Percentiles rank a stretch among this genome's conserved stretches.
phyloP scores from a whole-genome alignment of 108 stramenopile genomes.

The Schizochytrium sp. region DNA sequence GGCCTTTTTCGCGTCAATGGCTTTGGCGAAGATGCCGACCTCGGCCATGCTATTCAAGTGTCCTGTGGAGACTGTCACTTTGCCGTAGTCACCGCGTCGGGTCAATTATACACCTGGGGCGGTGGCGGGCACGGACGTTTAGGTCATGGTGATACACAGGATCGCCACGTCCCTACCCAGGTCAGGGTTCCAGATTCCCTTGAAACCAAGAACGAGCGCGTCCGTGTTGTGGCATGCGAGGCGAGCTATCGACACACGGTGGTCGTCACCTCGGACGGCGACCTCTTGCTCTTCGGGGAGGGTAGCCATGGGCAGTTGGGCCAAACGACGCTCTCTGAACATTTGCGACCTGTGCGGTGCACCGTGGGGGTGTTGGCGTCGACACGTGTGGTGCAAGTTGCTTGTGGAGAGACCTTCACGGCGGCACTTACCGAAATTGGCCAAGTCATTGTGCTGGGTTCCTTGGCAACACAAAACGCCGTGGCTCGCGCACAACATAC shows the following conservation, averaged over 20 bases:
- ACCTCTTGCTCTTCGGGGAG: not conserved
- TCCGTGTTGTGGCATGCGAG: not conserved
- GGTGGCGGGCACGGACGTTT: not conserved
- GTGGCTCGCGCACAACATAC: no score
- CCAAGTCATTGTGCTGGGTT: not conserved
- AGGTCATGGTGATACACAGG: not conserved
- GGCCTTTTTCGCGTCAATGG: no score
- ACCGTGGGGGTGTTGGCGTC: not conserved
- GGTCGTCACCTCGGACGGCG: not conserved
- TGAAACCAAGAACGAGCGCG: not conserved
- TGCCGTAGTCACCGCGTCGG: not conserved
- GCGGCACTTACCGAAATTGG: not conserved
- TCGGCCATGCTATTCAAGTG: not conserved
- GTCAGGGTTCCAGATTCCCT: not conserved
- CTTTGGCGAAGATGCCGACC: no score
- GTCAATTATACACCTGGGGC: not conserved
- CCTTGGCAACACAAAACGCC: no score
- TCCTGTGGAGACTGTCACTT: not conserved
- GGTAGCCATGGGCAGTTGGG: not conserved
- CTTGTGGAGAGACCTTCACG: not conserved
- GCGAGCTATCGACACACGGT: not conserved
- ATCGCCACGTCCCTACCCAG: not conserved
- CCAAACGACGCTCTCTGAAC: not conserved
- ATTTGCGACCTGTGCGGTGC: not conserved
- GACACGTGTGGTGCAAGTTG: not conserved